These are phyloP conservation scores for Colletotrichum trifolii DNA, from an alignment of 2,329 filamentous ascomycete species.

Conservation along the genomic window DNA sequence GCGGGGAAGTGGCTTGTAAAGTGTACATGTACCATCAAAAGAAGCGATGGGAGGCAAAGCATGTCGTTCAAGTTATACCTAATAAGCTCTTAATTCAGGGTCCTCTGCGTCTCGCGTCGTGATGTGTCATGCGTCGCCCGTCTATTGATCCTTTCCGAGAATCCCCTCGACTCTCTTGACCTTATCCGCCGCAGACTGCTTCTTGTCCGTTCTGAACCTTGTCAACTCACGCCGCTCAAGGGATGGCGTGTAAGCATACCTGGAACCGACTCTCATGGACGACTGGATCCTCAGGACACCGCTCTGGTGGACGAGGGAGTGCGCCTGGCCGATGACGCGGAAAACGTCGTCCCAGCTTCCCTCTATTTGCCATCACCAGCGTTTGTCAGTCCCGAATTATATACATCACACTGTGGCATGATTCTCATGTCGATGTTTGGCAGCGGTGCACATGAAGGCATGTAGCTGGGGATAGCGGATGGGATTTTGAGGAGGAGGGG, in stretches of 20 bases:
- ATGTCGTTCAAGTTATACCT: slow-evolving; percentile 25
- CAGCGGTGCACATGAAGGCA: too few species aligned
- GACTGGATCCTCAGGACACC: slow-evolving; percentile 88
- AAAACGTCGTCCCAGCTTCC: slow-evolving; percentile 92
- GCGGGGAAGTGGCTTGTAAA: not conserved
- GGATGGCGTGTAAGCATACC: slow-evolving; percentile 58
- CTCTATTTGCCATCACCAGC: slow-evolving; percentile 66
- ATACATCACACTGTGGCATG: too few species aligned
- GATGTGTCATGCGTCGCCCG: not conserved
- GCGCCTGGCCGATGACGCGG: slow-evolving; percentile 85
- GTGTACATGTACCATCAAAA: slow-evolving; percentile 27
- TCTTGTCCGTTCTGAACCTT: slow-evolving; percentile 79
- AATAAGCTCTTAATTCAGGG: slow-evolving; percentile 18
- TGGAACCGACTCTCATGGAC: slow-evolving; percentile 86
- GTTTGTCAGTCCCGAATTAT: slow-evolving; percentile 63
- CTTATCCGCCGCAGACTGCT: slow-evolving; percentile 84
- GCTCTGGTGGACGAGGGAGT: slow-evolving; percentile 78
- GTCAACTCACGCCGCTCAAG: not conserved
- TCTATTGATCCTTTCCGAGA: slow-evolving; percentile 47
- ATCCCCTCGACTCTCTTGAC: slow-evolving; percentile 70
- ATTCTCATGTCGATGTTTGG: too few species aligned
- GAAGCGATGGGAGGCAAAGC: slow-evolving; percentile 18
- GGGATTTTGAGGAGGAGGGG: too few species aligned
- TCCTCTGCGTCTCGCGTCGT: not conserved
- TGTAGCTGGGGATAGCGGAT: too few species aligned